These are phyloP conservation scores for Spinellus fusiger DNA, from an alignment of 192 early-diverging fungal species.

Conservation along the genomic window DNA sequence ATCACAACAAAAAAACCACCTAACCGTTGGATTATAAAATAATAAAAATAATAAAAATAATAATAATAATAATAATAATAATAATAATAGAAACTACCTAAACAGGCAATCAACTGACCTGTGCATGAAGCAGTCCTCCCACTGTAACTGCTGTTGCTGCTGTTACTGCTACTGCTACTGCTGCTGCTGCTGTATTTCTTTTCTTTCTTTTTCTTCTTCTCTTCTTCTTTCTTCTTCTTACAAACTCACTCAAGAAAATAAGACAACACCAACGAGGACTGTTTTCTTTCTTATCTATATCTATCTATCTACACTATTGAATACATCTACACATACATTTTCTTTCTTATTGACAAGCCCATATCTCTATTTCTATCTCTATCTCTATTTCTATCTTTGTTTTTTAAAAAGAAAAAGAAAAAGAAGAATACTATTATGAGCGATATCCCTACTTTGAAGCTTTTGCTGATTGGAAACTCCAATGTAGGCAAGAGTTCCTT, in stretches of 20 bases:
- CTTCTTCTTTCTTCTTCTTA: too few relatives aligned
- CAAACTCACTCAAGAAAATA: too few relatives aligned
- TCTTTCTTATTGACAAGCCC: too few relatives aligned
- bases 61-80: not conserved
- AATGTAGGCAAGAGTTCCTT: slow-evolving; percentile 94
- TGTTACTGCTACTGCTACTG: not conserved
- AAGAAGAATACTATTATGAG: not conserved
- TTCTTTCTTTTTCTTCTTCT: slow-evolving; percentile 6
- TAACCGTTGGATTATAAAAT: slow-evolving; percentile 23
- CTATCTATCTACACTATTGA: not conserved
- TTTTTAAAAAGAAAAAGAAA: not conserved
- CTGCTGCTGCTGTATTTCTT: not conserved
- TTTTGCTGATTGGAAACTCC: slow-evolving; percentile 92
- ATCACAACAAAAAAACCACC: slow-evolving; percentile 84
- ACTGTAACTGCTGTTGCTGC: not conserved
- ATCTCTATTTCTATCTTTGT: too few relatives aligned
- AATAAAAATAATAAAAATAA: not conserved
- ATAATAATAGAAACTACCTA: not conserved
- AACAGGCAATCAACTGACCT: not conserved
- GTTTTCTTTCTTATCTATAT: slow-evolving; percentile 8
- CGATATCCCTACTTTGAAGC: slow-evolving; percentile 75
- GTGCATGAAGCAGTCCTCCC: not conserved
- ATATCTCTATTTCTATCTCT: too few relatives aligned
- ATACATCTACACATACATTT: not conserved
- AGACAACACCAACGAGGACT: too few relatives aligned